Base-by-base conservation (phyloP, 2,329 filamentous ascomycete species). In the Alternaria sp. region DNA sequence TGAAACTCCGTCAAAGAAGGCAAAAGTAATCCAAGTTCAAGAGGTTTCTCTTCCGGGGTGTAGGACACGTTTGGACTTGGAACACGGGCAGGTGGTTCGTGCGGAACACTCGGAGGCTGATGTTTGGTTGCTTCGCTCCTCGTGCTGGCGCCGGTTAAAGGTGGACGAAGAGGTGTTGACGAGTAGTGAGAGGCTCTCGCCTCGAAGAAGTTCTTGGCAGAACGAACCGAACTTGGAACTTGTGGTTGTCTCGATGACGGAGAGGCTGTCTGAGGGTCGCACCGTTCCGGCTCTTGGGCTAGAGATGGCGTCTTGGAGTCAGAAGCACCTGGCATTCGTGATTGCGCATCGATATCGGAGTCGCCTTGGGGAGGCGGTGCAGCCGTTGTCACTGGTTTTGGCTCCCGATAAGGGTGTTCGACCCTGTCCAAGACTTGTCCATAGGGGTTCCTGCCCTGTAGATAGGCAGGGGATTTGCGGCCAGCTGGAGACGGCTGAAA, bases 391-490 rank as follows among this genome's bases (percentile, higher is more conserved):
- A 51, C 45, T 33, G 40, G 36, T 33, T 51, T 58, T 10, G 51
- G 34, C 41, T 65, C 63, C 42, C 63, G 66, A 53, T 67, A 70
- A 8, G 67, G 62, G 51, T 68, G 66, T 8, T 70, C 62, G 48
- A 62, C 52, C 29, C 53, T 61, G 21, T 72, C 66, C 39, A 76
- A 48, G 23, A 77, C 66, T 34, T 65, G 64, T 36, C 71, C 73
- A 58, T 75, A 74, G 7, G 72, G 70, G 29, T 75, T 75, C 56
- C 71, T 77, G 17, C 69, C 69, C 44, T 65, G 65, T 13, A 75
- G 64, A 51, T 75, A 75, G 7, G 64, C 65, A 26, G 71, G 72
- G 31, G 64, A 61, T 51, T 67, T 72, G n/a, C 50, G 61, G 46
- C 56, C 60, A 44, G 59, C 10, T 42, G 46, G 39, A 45, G 51